Evolutionary conservation across 2,329 filamentous ascomycete species (phyloP).

Genomic region (Macroventuria anomochaeta): DNA sequence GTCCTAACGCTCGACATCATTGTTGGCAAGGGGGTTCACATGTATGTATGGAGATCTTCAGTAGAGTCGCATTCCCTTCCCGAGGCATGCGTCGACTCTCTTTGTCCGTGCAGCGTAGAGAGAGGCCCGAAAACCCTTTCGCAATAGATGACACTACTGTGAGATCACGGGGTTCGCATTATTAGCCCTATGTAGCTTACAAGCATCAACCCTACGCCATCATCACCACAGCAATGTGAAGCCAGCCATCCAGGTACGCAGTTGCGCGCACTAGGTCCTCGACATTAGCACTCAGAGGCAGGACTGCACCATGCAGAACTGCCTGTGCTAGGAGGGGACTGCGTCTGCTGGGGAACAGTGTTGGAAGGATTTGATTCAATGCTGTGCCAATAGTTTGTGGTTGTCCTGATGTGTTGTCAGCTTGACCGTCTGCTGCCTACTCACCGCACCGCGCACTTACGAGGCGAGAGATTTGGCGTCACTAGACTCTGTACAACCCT

Average conservation of each 20-base stretch:
- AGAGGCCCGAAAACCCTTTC: neutral
- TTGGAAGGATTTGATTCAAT: conserved; percentile 76
- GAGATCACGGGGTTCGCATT: conserved; percentile 12
- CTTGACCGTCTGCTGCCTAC: conserved; percentile 20
- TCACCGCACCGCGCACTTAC: conserved; percentile 29
- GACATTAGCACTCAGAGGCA: conserved; percentile 80
- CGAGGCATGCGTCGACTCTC: neutral
- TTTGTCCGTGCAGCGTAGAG: neutral
- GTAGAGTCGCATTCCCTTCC: conserved; percentile 6
- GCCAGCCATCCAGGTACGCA: conserved; percentile 90
- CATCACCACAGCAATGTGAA: conserved; percentile 81
- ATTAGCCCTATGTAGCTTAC: conserved; percentile 7
- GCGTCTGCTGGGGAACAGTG: conserved; percentile 83
- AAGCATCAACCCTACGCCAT: conserved; percentile 54
- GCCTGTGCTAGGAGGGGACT: conserved; percentile 84
- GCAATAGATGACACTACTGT: conserved; percentile 5
- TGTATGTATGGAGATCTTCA: conserved; percentile 11
- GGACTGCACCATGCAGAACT: conserved; percentile 81
- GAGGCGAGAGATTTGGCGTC: conserved; percentile 55
- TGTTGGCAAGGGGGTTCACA: conserved; percentile 6
- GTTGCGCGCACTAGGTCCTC: conserved; percentile 83
- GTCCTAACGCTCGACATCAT: neutral
- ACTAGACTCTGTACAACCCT: conserved; percentile 75
- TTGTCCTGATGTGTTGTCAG: conserved; percentile 50
- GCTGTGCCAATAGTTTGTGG: conserved; percentile 77